These are phyloP conservation scores for Pisolithus orientalis DNA, from an alignment of 768 basidiomycete genomes.

Conservation along the genomic window DNA sequence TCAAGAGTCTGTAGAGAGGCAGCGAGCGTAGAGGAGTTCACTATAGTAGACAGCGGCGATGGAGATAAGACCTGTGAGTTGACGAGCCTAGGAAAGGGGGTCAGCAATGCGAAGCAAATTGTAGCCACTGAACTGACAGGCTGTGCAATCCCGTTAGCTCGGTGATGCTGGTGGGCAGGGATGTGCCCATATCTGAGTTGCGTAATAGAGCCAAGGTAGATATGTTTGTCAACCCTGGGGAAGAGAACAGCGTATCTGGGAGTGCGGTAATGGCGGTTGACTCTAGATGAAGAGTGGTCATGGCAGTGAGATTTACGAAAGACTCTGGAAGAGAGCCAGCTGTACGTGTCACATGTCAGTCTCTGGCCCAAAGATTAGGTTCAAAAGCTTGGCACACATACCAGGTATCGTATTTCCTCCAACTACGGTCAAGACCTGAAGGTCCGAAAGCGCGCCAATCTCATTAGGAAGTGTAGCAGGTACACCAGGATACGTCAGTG, in stretches of 20 bases:
- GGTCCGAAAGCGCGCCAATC: conserved; percentile 32
- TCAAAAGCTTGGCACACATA: conserved; percentile 13
- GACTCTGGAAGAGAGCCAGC: conserved; percentile 37
- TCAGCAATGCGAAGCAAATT: conserved; percentile 1
- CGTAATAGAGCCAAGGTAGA: conserved; percentile 33
- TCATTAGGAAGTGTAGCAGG: conserved; percentile 39
- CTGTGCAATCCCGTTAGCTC: conserved; percentile 29
- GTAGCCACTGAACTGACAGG: conserved; percentile 26
- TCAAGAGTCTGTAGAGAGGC: conserved; percentile 32
- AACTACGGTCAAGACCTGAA: conserved; percentile 33
- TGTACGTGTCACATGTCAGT: conserved; percentile 8
- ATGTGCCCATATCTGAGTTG: conserved; percentile 34
- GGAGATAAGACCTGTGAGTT: conserved; percentile 31
- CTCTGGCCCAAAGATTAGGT: not conserved
- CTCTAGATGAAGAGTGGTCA: conserved; percentile 36
- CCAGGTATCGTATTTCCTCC: conserved; percentile 39
- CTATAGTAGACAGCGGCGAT: conserved; percentile 27
- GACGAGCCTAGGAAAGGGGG: conserved; percentile 21
- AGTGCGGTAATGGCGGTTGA: conserved; percentile 34
- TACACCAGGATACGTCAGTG: conserved; percentile 40
- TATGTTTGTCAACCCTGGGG: conserved; percentile 26
- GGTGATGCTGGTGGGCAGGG: conserved; percentile 32
- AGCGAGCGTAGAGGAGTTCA: conserved; percentile 26
- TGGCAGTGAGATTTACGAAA: conserved; percentile 31
- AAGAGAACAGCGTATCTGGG: conserved; percentile 28